Base-by-base conservation (phyloP, 345 rosid species). In the Rhodamnia argentea region DNA sequence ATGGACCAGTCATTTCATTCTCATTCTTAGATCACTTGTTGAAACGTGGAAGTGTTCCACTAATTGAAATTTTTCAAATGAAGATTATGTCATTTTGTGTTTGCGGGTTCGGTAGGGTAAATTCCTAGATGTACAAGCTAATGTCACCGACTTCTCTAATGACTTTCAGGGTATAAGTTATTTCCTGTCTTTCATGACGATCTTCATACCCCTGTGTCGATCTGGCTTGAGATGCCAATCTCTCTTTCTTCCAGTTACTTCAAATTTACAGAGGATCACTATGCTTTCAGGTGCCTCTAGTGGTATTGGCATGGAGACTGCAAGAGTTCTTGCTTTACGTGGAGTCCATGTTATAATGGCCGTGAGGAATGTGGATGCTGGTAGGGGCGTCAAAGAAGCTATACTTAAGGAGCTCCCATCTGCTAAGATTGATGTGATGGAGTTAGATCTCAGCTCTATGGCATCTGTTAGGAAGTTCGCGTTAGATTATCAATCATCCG, bases 361-460 rank as follows among this genome's bases (percentile, higher is more conserved):
- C 1, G 94, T 92, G 14, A 92, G 95, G 88, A 93, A 92, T 86
- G 85, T 89, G 89, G 90, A 87, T 82, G 90, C 94, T 52, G 95
- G 93, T 58, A 88, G 85, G 85, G 85, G 88, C 83, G 92, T 92
- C 60, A 93, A 89, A 88, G 97, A 90, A 82, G 88, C 91, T 82
- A 95, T 94, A 54, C 81, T 91, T 24, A 93, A 93, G 89, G 88
- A 91, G 87, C 86, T 86, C 50, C 92, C 95, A 37, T 53, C 84
- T 13, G 95, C 94, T 82, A 92, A 92, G 88, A 89, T 94, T 82
- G 95, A 94, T 84, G 92, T 87, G 47, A 92, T 92, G 95, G 93
- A 95, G 88, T 88, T 94, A 90, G 96, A 95, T 90, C 96, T 95
- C 84, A 90, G 98, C 87, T 93, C 96, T n/a, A 84, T 94, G 92